These are phyloP conservation scores for Ilyonectria sp. DNA, from an alignment of 2,329 filamentous ascomycete species.

Conservation along the genomic window DNA sequence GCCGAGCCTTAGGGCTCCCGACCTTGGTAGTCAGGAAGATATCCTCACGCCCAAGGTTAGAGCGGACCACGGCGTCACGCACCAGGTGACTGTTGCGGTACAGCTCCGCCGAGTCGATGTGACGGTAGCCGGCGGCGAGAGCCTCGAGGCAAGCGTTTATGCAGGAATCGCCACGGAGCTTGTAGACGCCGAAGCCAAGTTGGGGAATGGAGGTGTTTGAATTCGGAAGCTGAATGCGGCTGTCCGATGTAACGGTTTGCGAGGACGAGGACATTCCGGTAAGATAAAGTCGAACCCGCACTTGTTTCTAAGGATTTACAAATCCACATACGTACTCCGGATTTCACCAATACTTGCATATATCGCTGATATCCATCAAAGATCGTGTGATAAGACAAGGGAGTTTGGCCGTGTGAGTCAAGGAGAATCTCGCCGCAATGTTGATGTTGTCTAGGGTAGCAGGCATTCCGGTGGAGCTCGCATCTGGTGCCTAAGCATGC, in stretches of 20 bases:
- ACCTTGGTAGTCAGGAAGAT: constrained; percentile 83
- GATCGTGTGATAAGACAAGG: background rate
- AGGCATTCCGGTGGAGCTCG: constrained; percentile 5
- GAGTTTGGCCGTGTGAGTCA: background rate
- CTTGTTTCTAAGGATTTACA: background rate
- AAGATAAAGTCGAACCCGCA: too few species aligned
- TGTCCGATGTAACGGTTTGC: constrained; percentile 30
- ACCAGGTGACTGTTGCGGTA: constrained; percentile 80
- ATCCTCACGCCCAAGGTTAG: constrained; percentile 68
- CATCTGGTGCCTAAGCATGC: constrained; percentile 16
- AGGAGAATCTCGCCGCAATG: background rate
- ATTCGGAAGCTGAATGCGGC: constrained; percentile 42
- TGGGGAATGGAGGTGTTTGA: constrained; percentile 66
- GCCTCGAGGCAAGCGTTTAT: constrained; percentile 71
- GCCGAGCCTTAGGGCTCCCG: constrained; percentile 58
- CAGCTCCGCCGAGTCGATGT: constrained; percentile 74
- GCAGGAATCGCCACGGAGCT: constrained; percentile 68
- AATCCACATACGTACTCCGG: background rate
- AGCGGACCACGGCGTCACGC: constrained; percentile 73
- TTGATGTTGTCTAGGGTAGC: constrained; percentile 3
- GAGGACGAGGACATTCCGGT: background rate
- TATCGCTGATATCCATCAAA: too few species aligned
- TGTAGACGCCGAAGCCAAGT: constrained; percentile 82
- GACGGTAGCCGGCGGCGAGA: constrained; percentile 71
- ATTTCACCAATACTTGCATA: background rate